These are phyloP conservation scores for Corymbia citriodora DNA, from an alignment of 441 rosid species.

Conservation along the genomic window DNA sequence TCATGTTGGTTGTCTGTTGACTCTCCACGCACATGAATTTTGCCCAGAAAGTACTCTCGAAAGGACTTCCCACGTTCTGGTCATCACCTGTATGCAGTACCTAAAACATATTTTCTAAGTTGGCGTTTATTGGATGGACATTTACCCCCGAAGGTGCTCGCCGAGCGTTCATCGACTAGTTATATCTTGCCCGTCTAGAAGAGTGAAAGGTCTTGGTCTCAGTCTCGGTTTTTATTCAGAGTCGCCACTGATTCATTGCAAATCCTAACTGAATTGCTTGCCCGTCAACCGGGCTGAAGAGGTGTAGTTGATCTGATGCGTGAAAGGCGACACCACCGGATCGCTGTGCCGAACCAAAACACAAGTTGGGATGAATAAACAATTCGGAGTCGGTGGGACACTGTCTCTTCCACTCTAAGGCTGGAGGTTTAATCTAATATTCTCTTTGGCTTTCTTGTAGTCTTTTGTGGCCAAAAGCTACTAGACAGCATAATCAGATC, in stretches of 20 bases:
- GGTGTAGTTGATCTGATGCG: not conserved
- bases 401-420: conserved; percentile 17
- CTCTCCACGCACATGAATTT: not conserved
- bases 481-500: conserved; percentile 32
- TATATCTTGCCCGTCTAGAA: not conserved
- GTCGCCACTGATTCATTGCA: not conserved
- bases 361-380: not conserved
- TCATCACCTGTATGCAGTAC: not conserved
- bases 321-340: not conserved
- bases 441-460: not conserved
- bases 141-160: not conserved
- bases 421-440: not conserved
- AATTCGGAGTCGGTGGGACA: conserved; percentile 8
- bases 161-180: not conserved
- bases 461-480: conserved; percentile 19
- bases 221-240: not conserved
- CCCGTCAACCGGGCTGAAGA: not conserved
- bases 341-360: not conserved
- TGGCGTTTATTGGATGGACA: not conserved
- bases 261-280: not conserved
- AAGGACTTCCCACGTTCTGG: not conserved
- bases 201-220: not conserved
- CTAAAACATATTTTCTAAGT: not conserved
- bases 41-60: not conserved
- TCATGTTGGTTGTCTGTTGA: not conserved